phyloP scores from a whole-genome alignment of 176 grass and related monocot species.

The Triticum aestivum region IWGSC_CS_RefSeq_v2.1 NC_057797.1:46998938-46999437 shows the following conservation, averaged over 20 bases:
- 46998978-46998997: too few relatives aligned
- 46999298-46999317: accelerated
- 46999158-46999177: not conserved
- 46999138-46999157: not conserved
- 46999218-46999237: not conserved
- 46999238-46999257: not conserved
- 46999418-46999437: not conserved
- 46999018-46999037: not conserved
- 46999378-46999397: not conserved
- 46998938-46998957: too few relatives aligned
- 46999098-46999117: not conserved
- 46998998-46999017: not conserved
- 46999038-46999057: not conserved
- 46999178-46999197: not conserved
- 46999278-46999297: not conserved
- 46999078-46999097: not conserved
- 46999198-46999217: not conserved
- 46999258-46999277: not conserved
- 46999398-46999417: not conserved
- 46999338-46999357: not conserved
- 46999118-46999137: not conserved
- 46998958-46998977: too few relatives aligned
- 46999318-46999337: not conserved
- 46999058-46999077: not conserved
- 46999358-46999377: not conserved